Conservation (phyloP, 352 stramenopile genomes). For the Phytopythium vexans region DNA sequence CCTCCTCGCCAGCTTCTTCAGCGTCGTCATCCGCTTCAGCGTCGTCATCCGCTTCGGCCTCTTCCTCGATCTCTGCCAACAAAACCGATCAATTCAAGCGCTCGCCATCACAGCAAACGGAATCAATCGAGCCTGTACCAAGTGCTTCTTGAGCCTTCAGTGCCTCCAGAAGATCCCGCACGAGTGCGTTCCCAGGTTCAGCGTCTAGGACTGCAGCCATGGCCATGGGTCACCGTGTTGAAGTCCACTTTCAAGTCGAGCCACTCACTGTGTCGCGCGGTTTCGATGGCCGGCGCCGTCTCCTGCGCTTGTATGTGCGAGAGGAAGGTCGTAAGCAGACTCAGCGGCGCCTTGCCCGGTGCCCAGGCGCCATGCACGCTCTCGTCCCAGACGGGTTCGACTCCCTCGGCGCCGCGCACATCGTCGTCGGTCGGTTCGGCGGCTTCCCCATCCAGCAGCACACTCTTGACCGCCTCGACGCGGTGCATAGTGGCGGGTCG, state of each 20-base stretch:
- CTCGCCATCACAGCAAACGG: background rate
- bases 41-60: conserved; percentile 26
- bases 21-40: conserved; percentile 62
- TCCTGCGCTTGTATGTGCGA: conserved; percentile 57
- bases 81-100: background rate
- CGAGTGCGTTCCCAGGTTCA: conserved; percentile 62
- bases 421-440: conserved; percentile 5
- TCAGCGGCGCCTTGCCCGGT: conserved; percentile 51
- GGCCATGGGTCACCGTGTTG: background rate
- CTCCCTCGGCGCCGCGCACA: conserved; percentile 1
- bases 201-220: conserved; percentile 37
- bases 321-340: conserved; percentile 52
- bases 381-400: conserved; percentile 59
- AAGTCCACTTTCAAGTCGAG: background rate
- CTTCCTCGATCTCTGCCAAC: conserved; percentile 30
- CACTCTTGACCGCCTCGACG: conserved; percentile 21
- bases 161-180: conserved; percentile 55
- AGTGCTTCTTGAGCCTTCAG: conserved; percentile 60
- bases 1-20: conserved; percentile 50
- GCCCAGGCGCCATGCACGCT: conserved; percentile 63
- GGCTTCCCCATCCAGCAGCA: conserved; percentile 21
- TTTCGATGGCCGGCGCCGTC: conserved; percentile 41
- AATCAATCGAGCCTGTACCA: conserved; percentile 15
- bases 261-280: conserved; percentile 42
- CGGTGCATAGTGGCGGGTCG: conserved; percentile 34